Percentiles rank a stretch among this genome's conserved stretches.
phyloP scores from a whole-genome alignment of 768 basidiomycete species.

The Lepiota brunneoincarnata region DNA sequence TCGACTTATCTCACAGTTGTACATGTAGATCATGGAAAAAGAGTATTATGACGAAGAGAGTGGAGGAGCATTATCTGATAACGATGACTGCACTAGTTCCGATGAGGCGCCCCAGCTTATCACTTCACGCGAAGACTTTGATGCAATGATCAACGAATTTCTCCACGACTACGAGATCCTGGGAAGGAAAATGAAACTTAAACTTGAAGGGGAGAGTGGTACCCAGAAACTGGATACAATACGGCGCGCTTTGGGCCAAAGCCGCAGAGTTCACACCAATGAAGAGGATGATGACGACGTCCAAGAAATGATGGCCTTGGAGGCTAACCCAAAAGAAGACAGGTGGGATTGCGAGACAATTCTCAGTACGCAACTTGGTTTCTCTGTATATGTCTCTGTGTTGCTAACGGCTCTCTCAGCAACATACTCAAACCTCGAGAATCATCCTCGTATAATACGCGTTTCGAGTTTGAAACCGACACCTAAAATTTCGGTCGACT shows the following conservation, averaged over 20 bases:
- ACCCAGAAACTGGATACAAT: slow-evolving; percentile 79
- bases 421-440: slow-evolving; percentile 96
- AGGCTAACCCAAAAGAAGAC: slow-evolving; percentile 63
- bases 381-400: not conserved
- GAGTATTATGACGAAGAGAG: slow-evolving; percentile 71
- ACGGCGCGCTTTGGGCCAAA: slow-evolving; percentile 73
- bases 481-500: slow-evolving; percentile 69
- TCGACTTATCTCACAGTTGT: not conserved
- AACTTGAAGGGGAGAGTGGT: slow-evolving; percentile 69
- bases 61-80: slow-evolving; percentile 16
- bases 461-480: slow-evolving; percentile 52
- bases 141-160: slow-evolving; percentile 90
- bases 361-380: slow-evolving; percentile 58
- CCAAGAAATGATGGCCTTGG: slow-evolving; percentile 37
- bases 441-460: slow-evolving; percentile 88
- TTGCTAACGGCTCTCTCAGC: slow-evolving; percentile 43
- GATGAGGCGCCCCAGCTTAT: slow-evolving; percentile 74
- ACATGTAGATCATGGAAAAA: slow-evolving; percentile 66
- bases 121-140: slow-evolving; percentile 85
- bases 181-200: slow-evolving; percentile 81
- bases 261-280: slow-evolving; percentile 50
- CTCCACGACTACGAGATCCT: slow-evolving; percentile 87
- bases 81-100: slow-evolving; percentile 26
- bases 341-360: slow-evolving; percentile 98
- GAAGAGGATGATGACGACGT: slow-evolving; percentile 44